phyloP scores from a whole-genome alignment of 202 grass and related monocot genomes.

The Panicum hallii region DNA sequence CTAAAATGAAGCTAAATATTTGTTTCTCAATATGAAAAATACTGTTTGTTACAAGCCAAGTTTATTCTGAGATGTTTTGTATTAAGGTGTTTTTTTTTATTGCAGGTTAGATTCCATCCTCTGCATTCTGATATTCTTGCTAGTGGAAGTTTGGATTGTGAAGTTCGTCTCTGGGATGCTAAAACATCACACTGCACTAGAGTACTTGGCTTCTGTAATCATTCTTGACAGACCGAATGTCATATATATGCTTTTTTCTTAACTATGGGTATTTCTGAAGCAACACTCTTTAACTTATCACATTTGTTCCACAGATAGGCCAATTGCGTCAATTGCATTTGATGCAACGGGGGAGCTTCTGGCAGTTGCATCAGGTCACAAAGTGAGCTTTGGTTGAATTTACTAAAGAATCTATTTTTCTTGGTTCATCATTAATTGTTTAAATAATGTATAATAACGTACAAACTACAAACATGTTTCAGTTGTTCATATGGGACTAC shows the following conservation, averaged over 20 bases:
- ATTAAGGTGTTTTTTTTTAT: slow-evolving; percentile 17
- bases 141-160: slow-evolving; percentile 97
- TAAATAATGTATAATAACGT: slow-evolving; percentile 28
- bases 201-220: slow-evolving; percentile 85
- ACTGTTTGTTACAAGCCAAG: not conserved
- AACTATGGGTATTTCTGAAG: slow-evolving; percentile 38
- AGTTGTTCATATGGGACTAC: slow-evolving; percentile 98
- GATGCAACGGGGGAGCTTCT: slow-evolving; percentile 89
- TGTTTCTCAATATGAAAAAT: slow-evolving; percentile 16
- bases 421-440: slow-evolving; percentile 14
- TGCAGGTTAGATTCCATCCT: slow-evolving; percentile 95
- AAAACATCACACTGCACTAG: slow-evolving; percentile 74
- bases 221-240: slow-evolving; percentile 31
- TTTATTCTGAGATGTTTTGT: not conserved
- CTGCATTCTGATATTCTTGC: slow-evolving; percentile 92
- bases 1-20: not conserved
- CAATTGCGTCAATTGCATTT: slow-evolving; percentile 99
- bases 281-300: slow-evolving; percentile 28
- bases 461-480: slow-evolving; percentile 17
- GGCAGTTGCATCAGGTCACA: slow-evolving; percentile 98
- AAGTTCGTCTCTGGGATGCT: slow-evolving; percentile 98
- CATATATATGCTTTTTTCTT: not conserved
- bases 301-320: slow-evolving; percentile 69
- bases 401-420: slow-evolving; percentile 19
- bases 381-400: slow-evolving; percentile 54